Evolutionary conservation across 2,329 filamentous ascomycete genomes (phyloP), one percentile per base, ranked within the genome.

Genomic region (Penicillium brasilianum): DNA sequence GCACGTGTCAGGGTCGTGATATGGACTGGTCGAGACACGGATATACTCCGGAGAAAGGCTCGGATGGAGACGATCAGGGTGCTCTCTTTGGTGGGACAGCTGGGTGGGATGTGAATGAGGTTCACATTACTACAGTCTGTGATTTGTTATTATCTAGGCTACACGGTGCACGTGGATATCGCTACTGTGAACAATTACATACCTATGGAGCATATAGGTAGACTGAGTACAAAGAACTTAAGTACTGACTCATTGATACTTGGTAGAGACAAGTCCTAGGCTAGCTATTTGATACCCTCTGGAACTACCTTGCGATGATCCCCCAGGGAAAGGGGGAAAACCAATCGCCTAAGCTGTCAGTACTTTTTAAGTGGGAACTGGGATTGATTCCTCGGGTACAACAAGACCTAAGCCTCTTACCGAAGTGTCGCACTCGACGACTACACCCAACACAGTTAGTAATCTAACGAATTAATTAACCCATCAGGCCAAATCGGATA

Each of bases 31-130:
- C 56, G 58, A 55, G 55, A 34, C 55, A 50, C 58, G 61, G 63
- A 11, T 65, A 61, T 63, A 58, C 58, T 61, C 61, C 61, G 60
- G 58, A 39, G 36, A 44, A 55, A 39, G 50, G 50, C 50, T 36
- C 28, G 32, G n/a, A 34, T 50, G 48, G 48, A 11, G 48, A 34
- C 30, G 16, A 46, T 28, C 25, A 43, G 18, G 18, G 39, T 43
- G 1, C 13, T 22, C 18, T 22, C 18, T 20, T 18, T 22, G 13
- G 18, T 43, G 3, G 39, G 10, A 43, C 43, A n/a, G 11, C 9
- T 14, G 22, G 28, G 22, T 46, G 43, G 22, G 43, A 46, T 22
- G 16, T n/a, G n/a, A 14, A n/a, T 22, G 43, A 46, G 43, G 25
- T 28, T 30, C 25, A n/a, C 7, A 30, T 16, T 30, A 11, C 44